Evolutionary conservation across 192 early-diverging fungal species (phyloP), one percentile per base, ranked within the genome.

Genomic region (Coemansia guatemalensis): DNA sequence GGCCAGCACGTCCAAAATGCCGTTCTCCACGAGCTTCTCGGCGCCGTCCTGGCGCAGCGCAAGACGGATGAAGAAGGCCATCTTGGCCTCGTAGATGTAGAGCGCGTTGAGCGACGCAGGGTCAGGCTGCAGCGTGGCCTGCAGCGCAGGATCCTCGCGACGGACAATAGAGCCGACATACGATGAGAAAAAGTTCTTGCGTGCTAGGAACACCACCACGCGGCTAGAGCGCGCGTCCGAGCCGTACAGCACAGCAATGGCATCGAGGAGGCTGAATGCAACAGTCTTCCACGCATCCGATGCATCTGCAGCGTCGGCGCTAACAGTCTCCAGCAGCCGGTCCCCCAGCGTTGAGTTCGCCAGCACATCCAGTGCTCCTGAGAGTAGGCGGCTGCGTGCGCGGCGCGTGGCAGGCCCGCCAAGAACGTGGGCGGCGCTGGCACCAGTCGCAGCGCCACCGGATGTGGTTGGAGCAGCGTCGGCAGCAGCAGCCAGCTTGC

Each of bases 301-400:
- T 5, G 88, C 90, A 62, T 93, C 91, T 2, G 89, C 85, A 0
- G 94, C 96, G 78, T 98, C 96, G 5, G 84, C 79, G 57, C 89
- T 88, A 7, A 92, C 70, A 0, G 86, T 62, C 56, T 93, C 90
- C 24, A 95, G 75, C 53, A 96, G 73, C 14, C 84, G 78, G 32
- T 94, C 92, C 11, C 91, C 89, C 32, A 80, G 63, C 2, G 78
- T 69, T 24, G 80, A 69, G 53, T 65, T 57, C 1, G 69, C 53
- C 23, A 81, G 69, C 9, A 75, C 58, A 32, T 65, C 66, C 33
- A 73, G 63, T 3, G 88, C 71, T 1, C 81, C 74, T 1, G 84
- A 65, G 12, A 86, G 67, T 25, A 87, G 84, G 75, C 53, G 41
- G 51, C 63, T 33, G 48, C 58, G 48, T 8, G 48, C 44, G 29